Conservation (phyloP, 2,329 filamentous ascomycete genomes). For the Cercospora canescens region DNA sequence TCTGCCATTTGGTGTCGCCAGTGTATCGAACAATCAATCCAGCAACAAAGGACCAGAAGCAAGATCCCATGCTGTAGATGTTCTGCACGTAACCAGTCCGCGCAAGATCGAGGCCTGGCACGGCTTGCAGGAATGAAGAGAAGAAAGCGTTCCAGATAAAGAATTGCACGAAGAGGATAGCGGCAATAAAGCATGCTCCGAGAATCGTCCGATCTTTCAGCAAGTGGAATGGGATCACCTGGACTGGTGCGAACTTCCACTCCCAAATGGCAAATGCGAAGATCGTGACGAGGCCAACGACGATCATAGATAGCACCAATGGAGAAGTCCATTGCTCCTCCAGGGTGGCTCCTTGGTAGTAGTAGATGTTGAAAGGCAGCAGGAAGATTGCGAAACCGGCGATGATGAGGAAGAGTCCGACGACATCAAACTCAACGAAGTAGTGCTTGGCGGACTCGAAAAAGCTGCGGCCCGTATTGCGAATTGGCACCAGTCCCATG, state of each 20-base stretch:
- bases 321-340: constrained; percentile 38
- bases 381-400: constrained; percentile 63
- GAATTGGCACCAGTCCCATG: constrained; percentile 24
- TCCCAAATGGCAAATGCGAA: constrained; percentile 58
- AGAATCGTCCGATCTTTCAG: constrained; percentile 53
- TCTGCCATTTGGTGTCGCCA: constrained; percentile 51
- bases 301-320: constrained; percentile 40
- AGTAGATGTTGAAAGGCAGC: constrained; percentile 64
- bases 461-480: constrained; percentile 24
- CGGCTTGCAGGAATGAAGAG: constrained; percentile 49
- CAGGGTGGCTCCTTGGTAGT: constrained; percentile 29
- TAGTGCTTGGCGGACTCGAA: constrained; percentile 28
- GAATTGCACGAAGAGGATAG: constrained; percentile 48
- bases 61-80: constrained; percentile 39
- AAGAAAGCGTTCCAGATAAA: constrained; percentile 44
- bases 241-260: constrained; percentile 55
- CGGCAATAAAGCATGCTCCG: constrained; percentile 44
- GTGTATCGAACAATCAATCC: constrained; percentile 48
- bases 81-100: constrained; percentile 27
- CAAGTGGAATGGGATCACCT: constrained; percentile 57
- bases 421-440: constrained; percentile 30
- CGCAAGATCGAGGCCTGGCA: constrained; percentile 41
- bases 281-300: constrained; percentile 31
- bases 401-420: constrained; percentile 31
- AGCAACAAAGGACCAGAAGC: constrained; percentile 45